Evolutionary conservation across 139 green algal species (phyloP).

Genomic region (Chlamydomonas asymmetrica): DNA sequence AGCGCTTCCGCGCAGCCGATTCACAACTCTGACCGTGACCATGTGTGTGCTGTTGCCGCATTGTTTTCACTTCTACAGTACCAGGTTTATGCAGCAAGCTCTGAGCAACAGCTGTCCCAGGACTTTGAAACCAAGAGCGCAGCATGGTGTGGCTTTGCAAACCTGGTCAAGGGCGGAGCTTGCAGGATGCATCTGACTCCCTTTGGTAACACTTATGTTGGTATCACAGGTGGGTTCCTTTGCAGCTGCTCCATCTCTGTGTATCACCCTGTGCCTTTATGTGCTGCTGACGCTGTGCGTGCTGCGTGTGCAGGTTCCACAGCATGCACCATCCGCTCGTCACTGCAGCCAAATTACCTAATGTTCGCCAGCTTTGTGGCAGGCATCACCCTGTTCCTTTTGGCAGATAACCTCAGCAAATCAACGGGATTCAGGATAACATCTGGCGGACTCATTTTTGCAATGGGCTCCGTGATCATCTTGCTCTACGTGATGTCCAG

Average conservation of each 20-base stretch:
- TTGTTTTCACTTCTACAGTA: slow-evolving; percentile 8
- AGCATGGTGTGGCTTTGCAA: slow-evolving; percentile 22
- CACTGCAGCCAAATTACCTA: not conserved
- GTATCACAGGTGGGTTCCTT: slow-evolving; percentile 7
- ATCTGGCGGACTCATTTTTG: slow-evolving; percentile 26
- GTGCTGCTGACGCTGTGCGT: no score
- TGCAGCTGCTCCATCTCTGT: not conserved
- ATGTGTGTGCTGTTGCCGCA: no score
- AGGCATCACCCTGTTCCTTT: slow-evolving; percentile 4
- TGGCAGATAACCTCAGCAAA: slow-evolving; percentile 9
- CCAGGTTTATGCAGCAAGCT: not conserved
- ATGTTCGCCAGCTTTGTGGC: slow-evolving; percentile 12
- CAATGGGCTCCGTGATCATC: slow-evolving; percentile 21
- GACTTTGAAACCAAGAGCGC: not conserved
- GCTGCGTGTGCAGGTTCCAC: no score
- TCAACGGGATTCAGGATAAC: slow-evolving; percentile 25
- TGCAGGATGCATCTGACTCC: slow-evolving; percentile 31
- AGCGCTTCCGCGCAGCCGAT: no score
- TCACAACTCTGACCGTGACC: no score
- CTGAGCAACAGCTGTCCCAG: not conserved
- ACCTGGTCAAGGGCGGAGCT: not conserved
- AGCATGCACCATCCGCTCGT: not conserved
- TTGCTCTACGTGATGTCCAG: slow-evolving; percentile 17
- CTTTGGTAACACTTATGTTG: slow-evolving; percentile 12
- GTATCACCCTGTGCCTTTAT: no score